These are phyloP conservation scores for Cercospora sojina DNA, from an alignment of 2,329 filamentous ascomycete species.

Conservation along the genomic window DNA sequence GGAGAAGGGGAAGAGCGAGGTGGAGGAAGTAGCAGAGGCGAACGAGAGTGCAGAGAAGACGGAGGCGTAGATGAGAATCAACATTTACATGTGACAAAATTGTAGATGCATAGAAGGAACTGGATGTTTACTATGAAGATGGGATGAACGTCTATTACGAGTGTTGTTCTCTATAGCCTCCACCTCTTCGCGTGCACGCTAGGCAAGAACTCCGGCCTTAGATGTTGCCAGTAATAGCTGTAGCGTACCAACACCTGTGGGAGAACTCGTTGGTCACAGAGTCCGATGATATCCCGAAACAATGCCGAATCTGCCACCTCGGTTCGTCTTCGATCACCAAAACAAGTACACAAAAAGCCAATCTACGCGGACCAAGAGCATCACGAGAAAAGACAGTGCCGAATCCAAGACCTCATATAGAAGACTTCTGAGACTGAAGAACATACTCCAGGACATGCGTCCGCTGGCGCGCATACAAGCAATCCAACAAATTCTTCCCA, in stretches of 20 bases:
- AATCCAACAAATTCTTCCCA: neutral
- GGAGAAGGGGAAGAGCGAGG: neutral
- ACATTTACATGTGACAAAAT: neutral
- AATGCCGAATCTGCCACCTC: neutral
- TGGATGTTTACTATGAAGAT: neutral
- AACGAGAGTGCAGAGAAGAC: neutral
- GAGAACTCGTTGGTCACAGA: neutral
- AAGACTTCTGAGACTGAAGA: neutral
- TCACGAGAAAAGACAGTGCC: neutral
- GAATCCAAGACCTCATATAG: neutral
- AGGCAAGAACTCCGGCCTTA: neutral
- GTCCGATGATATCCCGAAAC: neutral
- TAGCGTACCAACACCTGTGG: neutral
- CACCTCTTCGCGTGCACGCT: neutral
- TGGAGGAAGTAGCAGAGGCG: neutral
- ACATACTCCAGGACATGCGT: neutral
- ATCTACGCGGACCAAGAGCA: neutral
- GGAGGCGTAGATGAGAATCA: slow-evolving; percentile 7
- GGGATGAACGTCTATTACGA: neutral
- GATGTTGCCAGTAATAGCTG: neutral
- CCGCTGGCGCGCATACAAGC: neutral
- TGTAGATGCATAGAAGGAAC: neutral
- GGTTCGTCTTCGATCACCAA: neutral
- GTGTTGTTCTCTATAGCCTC: too few relatives aligned
- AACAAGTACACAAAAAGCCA: too few relatives aligned